Base-by-base conservation (phyloP, 1,284 basidiomycete species). In the Boletus mariae region DNA sequence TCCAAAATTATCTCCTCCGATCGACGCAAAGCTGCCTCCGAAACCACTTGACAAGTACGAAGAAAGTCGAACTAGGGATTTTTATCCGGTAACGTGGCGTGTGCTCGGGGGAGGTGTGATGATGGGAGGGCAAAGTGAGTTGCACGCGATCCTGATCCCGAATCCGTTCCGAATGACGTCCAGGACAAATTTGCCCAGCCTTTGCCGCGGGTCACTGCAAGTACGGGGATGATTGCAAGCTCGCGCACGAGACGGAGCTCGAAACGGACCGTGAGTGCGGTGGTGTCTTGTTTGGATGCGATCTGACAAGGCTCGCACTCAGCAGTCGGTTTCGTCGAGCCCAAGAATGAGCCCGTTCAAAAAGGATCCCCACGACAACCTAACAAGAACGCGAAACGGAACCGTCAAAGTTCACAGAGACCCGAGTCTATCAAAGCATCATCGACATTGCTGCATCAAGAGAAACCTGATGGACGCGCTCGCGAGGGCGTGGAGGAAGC, bases 31-130 rank as follows among this genome's bases (percentile, higher is more conserved):
- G n/a, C 31, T 67, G 29, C 69, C 69, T 17, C 45, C 58, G 34
- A 70, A 64, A 26, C 66, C 64, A 13, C 49, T 53, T 25, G 31
- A 57, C 31, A 62, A 41, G 13, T 58, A 64, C 37, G 67, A 68
- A 3, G 67, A 65, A 5, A 53, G 1, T 45, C 62, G 54, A 13
- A 38, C 56, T n/a, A 60, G 29, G 12, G 65, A 59, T 48, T 68
- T 49, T 52, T 69, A 70, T 52, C 76, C 76, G 35, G 67, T 78
- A 41, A 70, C 70, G 7, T 79, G 77, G 77, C 70, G 76, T 35
- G 75, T 78, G 13, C 73, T 78, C 25, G 75, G 78, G 4, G 76
- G 76, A 12, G 78, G 76, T 3, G 78, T 79, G 28, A 77, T 72
- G 75, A 73, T 78, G 69, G 68, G 77, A 46, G 77, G 77, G 8